Conservation (phyloP, 164 flowering plant genomes). For the Dillenia turbinata region DNA sequence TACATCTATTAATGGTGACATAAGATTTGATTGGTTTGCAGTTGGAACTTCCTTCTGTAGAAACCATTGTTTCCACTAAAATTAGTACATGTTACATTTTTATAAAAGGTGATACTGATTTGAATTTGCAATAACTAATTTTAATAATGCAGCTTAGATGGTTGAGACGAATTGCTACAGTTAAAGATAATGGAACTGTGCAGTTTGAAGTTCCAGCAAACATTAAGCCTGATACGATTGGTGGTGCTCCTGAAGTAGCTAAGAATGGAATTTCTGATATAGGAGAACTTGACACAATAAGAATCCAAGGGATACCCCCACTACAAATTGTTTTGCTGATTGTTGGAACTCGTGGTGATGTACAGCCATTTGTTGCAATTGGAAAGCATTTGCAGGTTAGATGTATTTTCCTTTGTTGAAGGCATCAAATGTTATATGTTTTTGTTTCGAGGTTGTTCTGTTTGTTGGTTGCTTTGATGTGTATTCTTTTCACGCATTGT, state of each 20-base stretch:
- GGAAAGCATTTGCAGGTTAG: slow-evolving; percentile 83
- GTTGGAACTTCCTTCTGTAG: slow-evolving; percentile 2
- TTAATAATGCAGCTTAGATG: slow-evolving; percentile 60
- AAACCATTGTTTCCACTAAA: slow-evolving; percentile 5
- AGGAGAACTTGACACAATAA: slow-evolving; percentile 50
- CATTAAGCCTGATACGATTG: slow-evolving; percentile 42
- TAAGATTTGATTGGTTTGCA: too few species aligned
- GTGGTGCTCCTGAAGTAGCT: slow-evolving; percentile 32
- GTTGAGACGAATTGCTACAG: slow-evolving; percentile 93
- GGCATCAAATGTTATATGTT: too few species aligned
- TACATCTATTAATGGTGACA: too few species aligned
- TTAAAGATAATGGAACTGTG: slow-evolving; percentile 93
- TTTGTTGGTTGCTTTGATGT: too few species aligned
- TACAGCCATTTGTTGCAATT: slow-evolving; percentile 94
- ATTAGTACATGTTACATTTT: too few species aligned
- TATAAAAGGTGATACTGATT: too few species aligned
- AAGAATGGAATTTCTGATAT: slow-evolving; percentile 43
- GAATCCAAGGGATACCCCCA: slow-evolving; percentile 69
- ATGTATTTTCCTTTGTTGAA: not conserved
- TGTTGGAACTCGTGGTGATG: slow-evolving; percentile 99
- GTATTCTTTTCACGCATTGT: too few species aligned
- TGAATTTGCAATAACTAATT: too few species aligned
- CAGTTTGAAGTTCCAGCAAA: slow-evolving; percentile 82
- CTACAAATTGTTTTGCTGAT: slow-evolving; percentile 90
- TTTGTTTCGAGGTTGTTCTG: too few species aligned